Evolutionary conservation across 2,329 filamentous ascomycete genomes (phyloP).

Genomic region (Byssoonygena ceratinophila): DNA sequence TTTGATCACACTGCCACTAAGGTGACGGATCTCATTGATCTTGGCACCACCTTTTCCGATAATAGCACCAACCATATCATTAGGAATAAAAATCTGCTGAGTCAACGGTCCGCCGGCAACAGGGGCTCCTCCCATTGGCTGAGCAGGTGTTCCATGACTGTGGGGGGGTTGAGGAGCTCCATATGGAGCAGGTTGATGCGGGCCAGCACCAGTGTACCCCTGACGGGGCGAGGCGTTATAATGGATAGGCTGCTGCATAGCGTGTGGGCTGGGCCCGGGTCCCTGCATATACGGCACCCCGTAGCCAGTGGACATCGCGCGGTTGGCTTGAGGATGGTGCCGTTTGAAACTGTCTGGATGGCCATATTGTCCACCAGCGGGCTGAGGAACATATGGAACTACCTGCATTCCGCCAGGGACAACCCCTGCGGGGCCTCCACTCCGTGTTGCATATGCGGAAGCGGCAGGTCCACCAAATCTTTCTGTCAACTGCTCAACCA

Average conservation of each 20-base stretch:
- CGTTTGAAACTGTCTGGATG: slow-evolving; percentile 75
- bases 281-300: slow-evolving; percentile 62
- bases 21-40: slow-evolving; percentile 97
- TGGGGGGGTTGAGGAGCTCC: slow-evolving; percentile 50
- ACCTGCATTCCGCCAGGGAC: slow-evolving; percentile 98
- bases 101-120: slow-evolving; percentile 77
- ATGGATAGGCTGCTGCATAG: slow-evolving; percentile 59
- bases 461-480: slow-evolving; percentile 90
- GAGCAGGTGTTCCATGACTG: slow-evolving; percentile 55
- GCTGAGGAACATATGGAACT: slow-evolving; percentile 92
- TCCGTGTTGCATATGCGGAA: slow-evolving; percentile 94
- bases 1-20: slow-evolving; percentile 97
- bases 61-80: slow-evolving; percentile 98
- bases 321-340: slow-evolving; percentile 61
- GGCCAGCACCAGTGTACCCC: slow-evolving; percentile 68
- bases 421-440: slow-evolving; percentile 81
- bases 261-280: slow-evolving; percentile 44
- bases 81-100: slow-evolving; percentile 97
- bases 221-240: slow-evolving; percentile 66
- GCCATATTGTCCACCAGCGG: slow-evolving; percentile 83
- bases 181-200: slow-evolving; percentile 63
- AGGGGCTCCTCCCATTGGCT: slow-evolving; percentile 60
- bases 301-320: slow-evolving; percentile 64
- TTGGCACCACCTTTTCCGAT: slow-evolving; percentile 98
- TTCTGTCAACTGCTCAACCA: slow-evolving; percentile 93